Evolutionary conservation across 177 flowering plant species (phyloP).

Genomic region (Vitis hybrid): DNA sequence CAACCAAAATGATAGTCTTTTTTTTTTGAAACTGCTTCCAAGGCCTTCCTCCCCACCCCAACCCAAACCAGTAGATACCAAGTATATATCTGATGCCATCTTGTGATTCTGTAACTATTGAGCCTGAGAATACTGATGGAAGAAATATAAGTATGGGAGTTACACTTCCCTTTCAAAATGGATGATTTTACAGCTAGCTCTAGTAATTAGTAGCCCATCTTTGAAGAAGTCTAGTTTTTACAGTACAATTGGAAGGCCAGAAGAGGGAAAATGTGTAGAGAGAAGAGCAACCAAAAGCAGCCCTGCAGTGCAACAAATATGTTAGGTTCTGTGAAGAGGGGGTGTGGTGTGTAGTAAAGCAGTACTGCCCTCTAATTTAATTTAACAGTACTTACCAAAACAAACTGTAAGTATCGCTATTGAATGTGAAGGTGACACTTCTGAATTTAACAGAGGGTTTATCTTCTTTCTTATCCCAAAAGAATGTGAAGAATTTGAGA

Average conservation of each 20-base stretch:
- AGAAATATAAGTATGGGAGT: no score
- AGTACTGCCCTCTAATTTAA: background rate
- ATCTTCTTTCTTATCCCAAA: background rate
- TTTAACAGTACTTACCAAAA: background rate
- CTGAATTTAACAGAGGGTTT: background rate
- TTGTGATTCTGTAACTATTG: no score
- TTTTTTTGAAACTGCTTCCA: no score
- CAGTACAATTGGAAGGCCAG: background rate
- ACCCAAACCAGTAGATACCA: no score
- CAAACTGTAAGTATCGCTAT: background rate
- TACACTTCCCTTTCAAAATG: no score
- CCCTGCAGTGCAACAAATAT: no score
- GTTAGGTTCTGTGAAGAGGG: no score
- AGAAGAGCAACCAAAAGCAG: background rate
- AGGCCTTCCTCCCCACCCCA: no score
- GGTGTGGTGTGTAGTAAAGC: background rate
- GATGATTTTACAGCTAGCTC: no score
- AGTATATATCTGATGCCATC: no score
- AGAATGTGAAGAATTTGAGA: background rate
- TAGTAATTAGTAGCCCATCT: background rate
- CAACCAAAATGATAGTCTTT: no score
- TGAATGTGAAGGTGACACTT: background rate
- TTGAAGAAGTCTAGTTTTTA: background rate
- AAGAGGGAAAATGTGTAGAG: background rate
- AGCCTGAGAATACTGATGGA: no score